Percentiles rank a stretch among this genome's conserved stretches.
Evolutionary conservation across 352 stramenopile species (phyloP).

Genomic region (Phytophthora pisi): DNA sequence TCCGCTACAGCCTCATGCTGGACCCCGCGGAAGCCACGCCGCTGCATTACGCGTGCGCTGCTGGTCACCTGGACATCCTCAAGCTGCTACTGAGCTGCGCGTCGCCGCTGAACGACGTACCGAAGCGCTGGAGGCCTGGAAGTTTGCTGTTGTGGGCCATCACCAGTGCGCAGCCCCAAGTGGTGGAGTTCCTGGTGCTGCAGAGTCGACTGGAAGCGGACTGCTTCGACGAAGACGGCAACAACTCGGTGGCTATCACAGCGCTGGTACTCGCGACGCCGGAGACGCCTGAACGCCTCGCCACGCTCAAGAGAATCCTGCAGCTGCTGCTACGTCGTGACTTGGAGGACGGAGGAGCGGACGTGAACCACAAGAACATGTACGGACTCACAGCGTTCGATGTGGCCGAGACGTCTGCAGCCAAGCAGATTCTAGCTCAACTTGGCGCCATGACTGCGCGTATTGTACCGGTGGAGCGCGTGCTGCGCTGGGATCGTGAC

Average conservation of each 20-base stretch:
- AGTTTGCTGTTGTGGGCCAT: constrained; percentile 78
- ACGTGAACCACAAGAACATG: constrained; percentile 81
- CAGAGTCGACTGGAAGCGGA: constrained; percentile 52
- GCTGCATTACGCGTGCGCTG: constrained; percentile 66
- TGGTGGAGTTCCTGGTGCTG: constrained; percentile 59
- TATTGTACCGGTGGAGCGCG: constrained; percentile 47
- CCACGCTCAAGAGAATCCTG: constrained; percentile 28
- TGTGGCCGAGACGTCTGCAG: constrained; percentile 45
- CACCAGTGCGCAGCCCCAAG: constrained; percentile 39
- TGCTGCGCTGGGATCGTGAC: constrained; percentile 63
- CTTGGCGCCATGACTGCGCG: constrained; percentile 52
- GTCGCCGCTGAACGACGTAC: constrained; percentile 16
- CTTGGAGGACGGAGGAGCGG: constrained; percentile 25
- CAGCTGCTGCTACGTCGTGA: constrained; percentile 39
- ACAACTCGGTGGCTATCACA: constrained; percentile 66
- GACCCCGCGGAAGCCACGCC: constrained; percentile 60
- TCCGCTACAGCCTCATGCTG: constrained; percentile 59
- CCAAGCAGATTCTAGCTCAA: constrained; percentile 50
- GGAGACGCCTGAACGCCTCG: constrained; percentile 15
- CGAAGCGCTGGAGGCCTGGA: constrained; percentile 35
- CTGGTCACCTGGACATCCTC: constrained; percentile 62
- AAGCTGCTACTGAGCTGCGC: constrained; percentile 51
- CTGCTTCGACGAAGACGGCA: constrained; percentile 77
- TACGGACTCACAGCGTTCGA: constrained; percentile 67
- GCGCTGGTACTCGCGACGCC: constrained; percentile 43